phyloP scores from a whole-genome alignment of 2,329 filamentous ascomycete species.

The Malbranchea cinnamomea region DNA sequence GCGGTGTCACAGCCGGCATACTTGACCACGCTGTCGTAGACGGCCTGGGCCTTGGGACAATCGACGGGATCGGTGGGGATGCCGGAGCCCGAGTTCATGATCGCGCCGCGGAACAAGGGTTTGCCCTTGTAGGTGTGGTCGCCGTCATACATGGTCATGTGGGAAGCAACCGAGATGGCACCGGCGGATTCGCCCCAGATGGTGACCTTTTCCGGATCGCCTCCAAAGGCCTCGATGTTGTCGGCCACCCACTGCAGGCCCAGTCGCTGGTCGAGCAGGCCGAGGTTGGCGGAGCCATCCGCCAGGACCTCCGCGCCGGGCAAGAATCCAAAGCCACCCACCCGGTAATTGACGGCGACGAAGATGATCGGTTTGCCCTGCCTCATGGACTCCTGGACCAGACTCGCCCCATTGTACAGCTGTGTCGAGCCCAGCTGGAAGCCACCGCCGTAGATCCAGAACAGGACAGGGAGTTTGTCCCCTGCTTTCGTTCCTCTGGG shows the following conservation, averaged over 20 bases:
- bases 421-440: constrained; percentile 33
- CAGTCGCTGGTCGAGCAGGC: constrained; percentile 56
- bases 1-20: constrained; percentile 31
- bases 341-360: constrained; percentile 64
- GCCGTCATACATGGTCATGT: constrained; percentile 60
- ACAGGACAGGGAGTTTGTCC: constrained; percentile 47
- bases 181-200: constrained; percentile 65
- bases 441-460: constrained; percentile 56
- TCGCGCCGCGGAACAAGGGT: constrained; percentile 57
- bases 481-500: constrained; percentile 40
- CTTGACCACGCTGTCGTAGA: constrained; percentile 34
- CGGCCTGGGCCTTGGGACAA: constrained; percentile 46
- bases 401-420: constrained; percentile 21
- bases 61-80: constrained; percentile 50
- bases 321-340: constrained; percentile 61
- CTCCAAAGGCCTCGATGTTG: constrained; percentile 64
- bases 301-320: constrained; percentile 51
- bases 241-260: constrained; percentile 64
- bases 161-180: constrained; percentile 58
- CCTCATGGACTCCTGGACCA: constrained; percentile 25
- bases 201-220: constrained; percentile 63
- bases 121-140: constrained; percentile 61
- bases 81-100: constrained; percentile 60
- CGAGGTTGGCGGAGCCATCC: constrained; percentile 55
- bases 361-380: constrained; percentile 53